Conservation (phyloP, 2,329 filamentous ascomycete genomes). For the Cladorrhinum sp. region DNA sequence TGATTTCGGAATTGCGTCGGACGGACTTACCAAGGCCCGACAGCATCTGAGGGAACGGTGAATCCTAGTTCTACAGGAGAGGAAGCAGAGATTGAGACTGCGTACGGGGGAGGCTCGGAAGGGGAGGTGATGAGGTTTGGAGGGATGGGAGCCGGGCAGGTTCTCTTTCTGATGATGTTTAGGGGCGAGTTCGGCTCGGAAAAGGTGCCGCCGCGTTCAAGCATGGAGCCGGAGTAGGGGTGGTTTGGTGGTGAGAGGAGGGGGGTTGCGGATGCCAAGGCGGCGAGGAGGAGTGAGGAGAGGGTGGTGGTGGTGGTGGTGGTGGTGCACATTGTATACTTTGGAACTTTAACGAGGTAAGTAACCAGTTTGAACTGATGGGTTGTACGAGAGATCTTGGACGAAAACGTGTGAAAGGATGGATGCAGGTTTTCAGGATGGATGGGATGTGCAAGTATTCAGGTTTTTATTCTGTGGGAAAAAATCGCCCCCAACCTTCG, state of each 20-base stretch:
- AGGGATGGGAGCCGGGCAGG: neutral
- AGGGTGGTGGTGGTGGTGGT: neutral
- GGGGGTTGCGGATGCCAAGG: neutral
- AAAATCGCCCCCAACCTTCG: too few species aligned
- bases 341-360: too few species aligned
- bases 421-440: too few species aligned
- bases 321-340: too few species aligned
- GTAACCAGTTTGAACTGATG: too few species aligned
- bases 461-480: too few species aligned
- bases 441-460: too few species aligned
- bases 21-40: neutral
- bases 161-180: neutral
- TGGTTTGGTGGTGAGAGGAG: neutral
- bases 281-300: neutral
- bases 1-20: too few species aligned
- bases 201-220: neutral
- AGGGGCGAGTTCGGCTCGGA: neutral
- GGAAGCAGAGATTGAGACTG: constrained; percentile 1
- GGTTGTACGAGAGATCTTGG: too few species aligned
- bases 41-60: neutral
- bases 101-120: neutral
- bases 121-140: constrained; percentile 5
- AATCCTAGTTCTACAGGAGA: neutral
- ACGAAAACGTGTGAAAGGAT: too few species aligned
- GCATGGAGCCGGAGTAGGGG: neutral